Base-by-base conservation (phyloP, 1,139 yeast species). In the Torulaspora pretoriensis region DNA sequence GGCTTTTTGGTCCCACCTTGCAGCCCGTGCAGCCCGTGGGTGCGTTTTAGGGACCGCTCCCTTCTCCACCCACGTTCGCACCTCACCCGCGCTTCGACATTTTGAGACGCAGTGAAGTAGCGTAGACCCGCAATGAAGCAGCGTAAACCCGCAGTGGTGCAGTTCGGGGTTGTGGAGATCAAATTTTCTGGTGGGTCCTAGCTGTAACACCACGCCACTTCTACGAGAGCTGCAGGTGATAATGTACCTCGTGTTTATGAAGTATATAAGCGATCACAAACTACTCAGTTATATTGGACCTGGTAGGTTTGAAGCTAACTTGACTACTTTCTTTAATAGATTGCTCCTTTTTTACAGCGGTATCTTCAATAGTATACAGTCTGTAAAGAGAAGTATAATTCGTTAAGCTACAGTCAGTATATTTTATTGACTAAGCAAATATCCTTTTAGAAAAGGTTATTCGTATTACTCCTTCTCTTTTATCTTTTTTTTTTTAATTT, bases 161-260 rank as follows among this genome's bases (percentile, higher is more conserved):
- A 29, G 32, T 14, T 29, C 32, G 32, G 32, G 22, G 32, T 13
- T 19, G 32, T 29, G 32, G 32, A 29, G 32, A 29, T 29, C 32
- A 29, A 29, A 8, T 29, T 29, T 27, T n/a, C n/a, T 27, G 12
- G 12, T 5, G 12, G 12, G 12, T 27, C 13, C n/a, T 7, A n/a
- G 14, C 8, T 27, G 13, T 14, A 6, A 13, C 14, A n/a, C 29
- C 29, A 27, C 29, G 29, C 29, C 29, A 27, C 13, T 27, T 13
- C 29, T 19, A 2, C 5, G 7, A 7, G 22, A 19, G 22, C 22
- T 19, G 22, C 22, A 19, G 22, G 22, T n/a, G n/a, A n/a, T n/a
- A n/a, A n/a, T n/a, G n/a, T n/a, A n/a, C n/a, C n/a, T n/a, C n/a
- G n/a, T n/a, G n/a, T n/a, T n/a, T n/a, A n/a, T n/a, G n/a, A n/a